Conservation (phyloP, 1,139 yeast genomes). For the Hanseniaspora uvarum region DNA sequence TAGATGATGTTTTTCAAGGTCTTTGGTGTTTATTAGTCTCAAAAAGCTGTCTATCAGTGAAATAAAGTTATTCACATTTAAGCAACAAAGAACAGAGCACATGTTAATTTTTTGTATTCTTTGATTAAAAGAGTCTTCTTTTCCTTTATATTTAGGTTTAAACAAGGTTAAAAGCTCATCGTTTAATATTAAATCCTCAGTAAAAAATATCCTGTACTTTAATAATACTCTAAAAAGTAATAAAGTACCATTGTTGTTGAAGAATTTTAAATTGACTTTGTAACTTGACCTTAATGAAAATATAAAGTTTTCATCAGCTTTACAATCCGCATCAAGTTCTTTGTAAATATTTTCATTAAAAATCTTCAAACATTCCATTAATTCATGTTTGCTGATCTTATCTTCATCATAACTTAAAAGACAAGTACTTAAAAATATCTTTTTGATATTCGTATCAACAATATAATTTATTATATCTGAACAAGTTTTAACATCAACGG, state of each 20-base stretch:
- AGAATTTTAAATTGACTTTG: neutral
- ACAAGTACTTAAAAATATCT: neutral
- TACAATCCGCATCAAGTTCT: neutral
- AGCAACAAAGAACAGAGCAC: neutral
- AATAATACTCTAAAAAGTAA: neutral
- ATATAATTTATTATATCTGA: neutral
- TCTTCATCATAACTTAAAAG: neutral
- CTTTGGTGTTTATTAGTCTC: neutral
- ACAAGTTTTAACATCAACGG: neutral
- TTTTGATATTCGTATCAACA: neutral
- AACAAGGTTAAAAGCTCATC: neutral
- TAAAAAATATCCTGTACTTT: neutral
- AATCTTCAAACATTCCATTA: neutral
- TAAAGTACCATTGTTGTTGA: neutral
- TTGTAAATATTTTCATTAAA: neutral
- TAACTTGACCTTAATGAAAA: neutral
- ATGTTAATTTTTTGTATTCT: constrained; percentile 9
- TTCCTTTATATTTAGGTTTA: neutral
- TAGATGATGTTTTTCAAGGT: neutral
- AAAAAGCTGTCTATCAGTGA: neutral
- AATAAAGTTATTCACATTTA: neutral
- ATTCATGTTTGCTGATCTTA: neutral
- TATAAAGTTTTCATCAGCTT: neutral
- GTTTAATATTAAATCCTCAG: neutral
- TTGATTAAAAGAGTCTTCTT: neutral